These are phyloP conservation scores for Cyberlindnera xylosilytica DNA, from an alignment of 805 yeast genomes.

Conservation along the genomic window DNA sequence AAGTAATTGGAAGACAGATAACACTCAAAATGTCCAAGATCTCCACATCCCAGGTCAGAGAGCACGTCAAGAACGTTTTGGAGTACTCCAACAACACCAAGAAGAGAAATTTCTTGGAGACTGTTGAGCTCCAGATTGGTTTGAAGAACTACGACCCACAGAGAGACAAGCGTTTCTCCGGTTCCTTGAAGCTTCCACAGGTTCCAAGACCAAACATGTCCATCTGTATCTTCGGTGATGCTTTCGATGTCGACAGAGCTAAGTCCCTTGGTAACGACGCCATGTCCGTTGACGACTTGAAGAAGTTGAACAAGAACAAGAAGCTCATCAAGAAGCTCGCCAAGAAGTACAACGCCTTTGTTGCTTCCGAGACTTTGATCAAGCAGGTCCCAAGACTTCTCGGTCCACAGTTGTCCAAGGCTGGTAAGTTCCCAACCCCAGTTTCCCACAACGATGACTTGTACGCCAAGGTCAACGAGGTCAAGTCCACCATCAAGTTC, in stretches of 20 bases:
- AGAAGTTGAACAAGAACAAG: slow-evolving; percentile 99
- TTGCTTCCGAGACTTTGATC: slow-evolving; percentile 98
- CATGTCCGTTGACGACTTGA: slow-evolving; percentile 99
- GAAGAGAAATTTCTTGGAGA: slow-evolving; percentile 99
- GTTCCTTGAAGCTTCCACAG: slow-evolving; percentile 95
- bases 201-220: slow-evolving; percentile 99
- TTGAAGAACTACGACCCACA: slow-evolving; percentile 99
- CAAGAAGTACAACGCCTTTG: slow-evolving; percentile 99
- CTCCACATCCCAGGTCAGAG: slow-evolving; percentile 92
- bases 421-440: slow-evolving; percentile 99
- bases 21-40: slow-evolving; percentile 71
- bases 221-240: slow-evolving; percentile 99
- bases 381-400: slow-evolving; percentile 99
- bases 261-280: slow-evolving; percentile 99
- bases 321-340: slow-evolving; percentile 99
- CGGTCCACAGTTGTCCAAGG: slow-evolving; percentile 99
- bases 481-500: slow-evolving; percentile 99
- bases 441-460: slow-evolving; percentile 99
- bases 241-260: slow-evolving; percentile 99
- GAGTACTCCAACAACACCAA: slow-evolving; percentile 86
- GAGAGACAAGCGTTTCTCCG: slow-evolving; percentile 99
- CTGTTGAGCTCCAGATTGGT: slow-evolving; percentile 99
- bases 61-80: slow-evolving; percentile 88
- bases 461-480: slow-evolving; percentile 93
- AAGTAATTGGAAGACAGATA: slow-evolving; percentile 76